Evolutionary conservation across 2,329 filamentous ascomycete species (phyloP), one percentile per base, ranked within the genome.

Genomic region (Clarireedia sp.): DNA sequence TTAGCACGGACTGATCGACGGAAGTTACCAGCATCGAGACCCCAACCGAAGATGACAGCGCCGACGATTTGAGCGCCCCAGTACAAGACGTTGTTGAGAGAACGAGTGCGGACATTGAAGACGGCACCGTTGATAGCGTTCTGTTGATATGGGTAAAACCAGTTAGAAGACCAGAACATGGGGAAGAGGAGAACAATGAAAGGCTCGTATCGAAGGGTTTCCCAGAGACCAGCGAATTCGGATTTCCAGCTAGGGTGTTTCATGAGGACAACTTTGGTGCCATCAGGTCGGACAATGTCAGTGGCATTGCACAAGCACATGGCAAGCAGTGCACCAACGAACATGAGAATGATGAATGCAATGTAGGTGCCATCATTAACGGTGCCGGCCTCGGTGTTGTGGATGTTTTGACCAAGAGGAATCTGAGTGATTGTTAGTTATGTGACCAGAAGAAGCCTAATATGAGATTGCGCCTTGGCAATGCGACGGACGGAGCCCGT

Each of bases 221-320:
- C 79, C 70, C 78, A 86, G 2, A 96, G 80, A 54, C 90, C 90
- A 17, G 79, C 60, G 59, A 95, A 71, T 72, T 96, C 90, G 3
- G 87, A 85, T 66, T 82, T 81, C 87, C 88, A 95, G 51, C 87
- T 88, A 3, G 90, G 90, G 71, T 95, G 88, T 75, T 94, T 92
- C 87, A 92, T 95, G 60, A 91, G 72, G 60, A 95, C 90, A 67
- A 95, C 83, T 57, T 82, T 80, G 56, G 86, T 86, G 57, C 89
- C 89, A 68, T 96, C 89, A 38, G 79, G 75, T 59, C 90, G 89
- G 61, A 88, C 74, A 59, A 96, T 80, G 54, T 82, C 79, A 63
- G 80, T 80, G 38, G 87, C 87, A 65, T 94, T 82, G 65, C 82
- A 82, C 3, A 95, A 78, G 41, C 78, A 74, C 66, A 88, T 82